phyloP scores from a whole-genome alignment of 1,284 basidiomycete genomes.

The Cutaneotrichosporon cavernicola region DNA sequence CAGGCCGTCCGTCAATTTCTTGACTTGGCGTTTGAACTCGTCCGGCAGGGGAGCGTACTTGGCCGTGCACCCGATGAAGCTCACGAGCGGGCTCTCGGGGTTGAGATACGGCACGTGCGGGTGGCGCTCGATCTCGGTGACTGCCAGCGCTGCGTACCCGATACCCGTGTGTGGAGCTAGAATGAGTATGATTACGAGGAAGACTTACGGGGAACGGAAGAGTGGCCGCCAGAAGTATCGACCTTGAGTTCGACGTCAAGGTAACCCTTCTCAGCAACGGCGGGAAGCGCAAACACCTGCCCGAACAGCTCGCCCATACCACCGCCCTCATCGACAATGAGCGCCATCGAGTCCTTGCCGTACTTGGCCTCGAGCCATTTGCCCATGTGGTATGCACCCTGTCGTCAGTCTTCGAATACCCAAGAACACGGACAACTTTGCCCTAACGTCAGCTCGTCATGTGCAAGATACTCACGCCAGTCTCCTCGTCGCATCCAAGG shows the following conservation, averaged over 20 bases:
- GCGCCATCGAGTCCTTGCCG: conserved; percentile 62
- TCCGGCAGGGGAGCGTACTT: conserved; percentile 30
- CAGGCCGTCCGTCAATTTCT: conserved; percentile 27
- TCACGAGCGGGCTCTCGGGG: conserved; percentile 34
- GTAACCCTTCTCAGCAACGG: conserved; percentile 66
- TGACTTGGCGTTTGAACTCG: conserved; percentile 31
- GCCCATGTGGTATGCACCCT: conserved; percentile 62
- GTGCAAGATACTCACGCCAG: conserved; percentile 52
- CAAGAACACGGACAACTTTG: not conserved
- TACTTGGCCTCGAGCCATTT: conserved; percentile 59
- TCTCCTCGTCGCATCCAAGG: conserved; percentile 72
- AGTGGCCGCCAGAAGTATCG: conserved; percentile 65
- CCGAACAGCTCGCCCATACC: conserved; percentile 33
- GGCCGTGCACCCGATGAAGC: conserved; percentile 37
- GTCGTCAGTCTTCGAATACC: conserved; percentile 9
- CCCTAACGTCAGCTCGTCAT: conserved; percentile 17
- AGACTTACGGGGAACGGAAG: conserved; percentile 59
- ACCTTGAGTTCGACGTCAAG: conserved; percentile 61
- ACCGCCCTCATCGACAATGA: conserved; percentile 58
- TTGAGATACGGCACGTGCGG: conserved; percentile 39
- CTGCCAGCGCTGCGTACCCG: conserved; percentile 44
- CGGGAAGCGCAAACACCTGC: conserved; percentile 57
- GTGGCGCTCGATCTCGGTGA: conserved; percentile 45
- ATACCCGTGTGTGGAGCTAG: conserved; percentile 49
- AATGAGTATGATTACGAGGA: conserved; percentile 11